Conservation (phyloP, 371 early-diverging fungal species). For the Conidiobolus incongruus region DNA sequence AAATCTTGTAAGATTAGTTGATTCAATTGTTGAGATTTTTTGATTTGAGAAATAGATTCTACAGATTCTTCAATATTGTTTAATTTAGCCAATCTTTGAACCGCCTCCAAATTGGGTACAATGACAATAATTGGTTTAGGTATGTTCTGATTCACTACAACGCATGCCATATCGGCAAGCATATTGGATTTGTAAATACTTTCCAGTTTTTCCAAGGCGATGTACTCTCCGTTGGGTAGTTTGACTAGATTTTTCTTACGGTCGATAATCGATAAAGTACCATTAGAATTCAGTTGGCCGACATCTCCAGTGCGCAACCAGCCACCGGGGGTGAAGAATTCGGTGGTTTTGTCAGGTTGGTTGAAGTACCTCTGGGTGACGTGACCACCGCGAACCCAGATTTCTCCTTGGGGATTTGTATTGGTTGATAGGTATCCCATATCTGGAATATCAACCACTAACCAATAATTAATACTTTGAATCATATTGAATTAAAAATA, state of each 20-base stretch:
- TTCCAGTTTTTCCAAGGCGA: constrained; percentile 97
- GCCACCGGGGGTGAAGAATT: constrained; percentile 51
- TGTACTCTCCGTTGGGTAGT: constrained; percentile 61
- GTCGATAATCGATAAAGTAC: constrained; percentile 54
- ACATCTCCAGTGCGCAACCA: constrained; percentile 95
- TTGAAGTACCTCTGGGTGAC: constrained; percentile 60
- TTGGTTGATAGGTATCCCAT: constrained; percentile 44
- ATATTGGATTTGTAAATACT: constrained; percentile 47
- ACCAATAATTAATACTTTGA: too few relatives aligned
- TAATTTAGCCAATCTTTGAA: constrained; percentile 11
- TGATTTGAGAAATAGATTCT: too few relatives aligned
- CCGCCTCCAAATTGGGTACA: constrained; percentile 5
- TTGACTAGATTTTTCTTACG: constrained; percentile 81
- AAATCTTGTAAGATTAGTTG: too few relatives aligned
- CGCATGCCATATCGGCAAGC: constrained; percentile 38
- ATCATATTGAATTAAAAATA: too few relatives aligned
- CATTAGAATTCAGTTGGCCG: constrained; percentile 50
- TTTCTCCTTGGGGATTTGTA: constrained; percentile 60
- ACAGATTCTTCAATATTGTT: constrained; percentile 2
- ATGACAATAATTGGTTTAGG: constrained; percentile 31
- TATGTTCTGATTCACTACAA: constrained; percentile 56
- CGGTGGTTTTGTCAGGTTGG: constrained; percentile 44
- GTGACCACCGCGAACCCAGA: constrained; percentile 65
- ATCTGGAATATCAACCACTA: constrained; percentile 72
- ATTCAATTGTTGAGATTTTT: too few relatives aligned